Conservation (phyloP, 345 rosid genomes). For the Populus deltoides region DNA sequence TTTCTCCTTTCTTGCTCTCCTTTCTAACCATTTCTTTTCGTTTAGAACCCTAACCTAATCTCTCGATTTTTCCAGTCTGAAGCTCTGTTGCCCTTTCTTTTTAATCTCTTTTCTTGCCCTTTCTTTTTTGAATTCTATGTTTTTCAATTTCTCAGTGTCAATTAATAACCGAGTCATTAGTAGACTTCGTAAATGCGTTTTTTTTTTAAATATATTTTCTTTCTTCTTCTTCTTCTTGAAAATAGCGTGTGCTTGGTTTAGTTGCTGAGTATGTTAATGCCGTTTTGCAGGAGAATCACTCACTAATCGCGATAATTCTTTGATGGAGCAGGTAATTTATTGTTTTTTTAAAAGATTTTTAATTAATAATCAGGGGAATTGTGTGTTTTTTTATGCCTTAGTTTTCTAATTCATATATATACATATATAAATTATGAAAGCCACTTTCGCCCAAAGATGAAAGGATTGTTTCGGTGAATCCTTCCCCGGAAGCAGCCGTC, state of each 20-base stretch:
- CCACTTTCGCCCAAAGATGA: constrained; percentile 46
- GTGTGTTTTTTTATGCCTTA: background rate
- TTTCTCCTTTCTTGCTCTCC: no score
- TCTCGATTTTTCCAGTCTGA: no score
- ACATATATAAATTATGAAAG: constrained; percentile 30
- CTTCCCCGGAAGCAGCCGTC: constrained; percentile 47
- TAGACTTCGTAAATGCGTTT: no score
- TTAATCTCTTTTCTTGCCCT: no score
- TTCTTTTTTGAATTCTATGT: no score
- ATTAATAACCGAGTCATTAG: no score
- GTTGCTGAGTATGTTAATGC: background rate
- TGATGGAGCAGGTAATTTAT: background rate
- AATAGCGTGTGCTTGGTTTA: background rate
- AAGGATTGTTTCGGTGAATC: constrained; percentile 53
- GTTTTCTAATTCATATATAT: no score
- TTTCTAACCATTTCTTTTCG: no score
- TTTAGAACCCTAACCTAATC: no score
- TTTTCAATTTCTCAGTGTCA: no score
- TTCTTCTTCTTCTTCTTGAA: background rate
- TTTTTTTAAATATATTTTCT: no score
- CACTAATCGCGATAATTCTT: background rate
- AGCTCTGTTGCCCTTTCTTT: no score
- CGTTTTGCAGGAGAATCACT: background rate
- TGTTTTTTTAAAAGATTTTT: background rate
- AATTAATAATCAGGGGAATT: background rate